Evolutionary conservation across 2,329 filamentous ascomycete genomes (phyloP), one percentile per base, ranked within the genome.

Genomic region (Botrytis byssoidea): DNA sequence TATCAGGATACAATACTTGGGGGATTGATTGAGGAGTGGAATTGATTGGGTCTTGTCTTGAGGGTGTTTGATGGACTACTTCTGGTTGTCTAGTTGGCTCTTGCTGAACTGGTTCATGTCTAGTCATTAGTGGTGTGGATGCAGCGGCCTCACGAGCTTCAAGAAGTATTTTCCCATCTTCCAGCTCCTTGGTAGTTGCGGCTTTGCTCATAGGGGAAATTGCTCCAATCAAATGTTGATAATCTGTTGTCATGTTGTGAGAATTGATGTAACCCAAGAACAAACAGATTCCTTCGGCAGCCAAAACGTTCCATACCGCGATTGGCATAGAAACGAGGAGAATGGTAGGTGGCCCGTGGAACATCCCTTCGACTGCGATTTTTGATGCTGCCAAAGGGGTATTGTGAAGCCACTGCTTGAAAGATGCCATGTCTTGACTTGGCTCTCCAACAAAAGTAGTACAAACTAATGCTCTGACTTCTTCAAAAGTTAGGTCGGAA

Each of bases 361-460:
- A 91, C 88, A 91, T 91, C 76, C 89, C 89, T 79, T 91, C 89
- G 7, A 91, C 88, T 10, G 86, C 85, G 73, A 91, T 88, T 77
- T 88, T 89, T 25, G 87, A 85, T 1, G 87, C 87, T 4, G 88
- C 84, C 0, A 86, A 82, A 1, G 89, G 88, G 1, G 86, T 86
- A 76, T 88, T 87, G 64, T 88, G 86, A n/a, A 91, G 83, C 89
- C 89, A 91, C 75, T 90, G 87, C 74, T 90, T 87, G 79, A 91
- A 91, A 73, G 86, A 90, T 4, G 88, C 86, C 88, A 91, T 91
- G 75, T 91, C 89, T 20, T 88, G 85, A 76, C 88, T 91, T 4
- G 89, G 88, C 77, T 91, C 89, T 42, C 89, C 89, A 42, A 91
- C 88, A 78, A 90, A 91, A 0, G 89, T 91, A 0, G 89, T 91